phyloP scores from a whole-genome alignment of 768 basidiomycete genomes.

The Psilocybe cubensis region DNA sequence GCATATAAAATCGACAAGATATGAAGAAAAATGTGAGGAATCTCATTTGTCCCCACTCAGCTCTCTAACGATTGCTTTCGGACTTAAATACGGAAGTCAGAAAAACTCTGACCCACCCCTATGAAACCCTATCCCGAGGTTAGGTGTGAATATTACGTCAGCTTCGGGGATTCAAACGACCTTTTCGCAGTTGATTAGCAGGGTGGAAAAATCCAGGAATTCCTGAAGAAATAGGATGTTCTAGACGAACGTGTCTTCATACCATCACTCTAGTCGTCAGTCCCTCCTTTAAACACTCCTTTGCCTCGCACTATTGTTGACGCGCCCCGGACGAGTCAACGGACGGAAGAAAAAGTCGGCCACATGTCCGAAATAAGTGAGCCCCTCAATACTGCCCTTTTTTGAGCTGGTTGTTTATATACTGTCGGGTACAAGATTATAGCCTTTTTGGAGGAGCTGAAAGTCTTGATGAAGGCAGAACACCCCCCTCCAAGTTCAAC shows the following conservation, averaged over 20 bases:
- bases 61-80: too few relatives aligned
- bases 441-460: constrained; percentile 87
- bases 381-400: background rate
- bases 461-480: constrained; percentile 57
- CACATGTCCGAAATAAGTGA: background rate
- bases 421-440: constrained; percentile 54
- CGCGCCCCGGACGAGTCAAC: background rate
- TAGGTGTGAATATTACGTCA: background rate
- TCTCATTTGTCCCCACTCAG: too few relatives aligned
- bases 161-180: background rate
- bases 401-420: background rate
- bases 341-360: background rate
- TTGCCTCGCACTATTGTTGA: background rate
- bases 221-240: background rate
- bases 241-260: background rate
- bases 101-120: too few relatives aligned
- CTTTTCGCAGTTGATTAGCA: background rate
- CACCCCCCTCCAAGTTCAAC: constrained; percentile 1
- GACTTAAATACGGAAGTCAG: too few relatives aligned
- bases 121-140: too few relatives aligned
- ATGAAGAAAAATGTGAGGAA: too few relatives aligned
- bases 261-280: background rate
- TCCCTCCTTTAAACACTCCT: background rate
- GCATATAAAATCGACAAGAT: too few relatives aligned
- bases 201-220: background rate